phyloP scores from a whole-genome alignment of 495 filamentous ascomycete species.

The Ascodesmis nigricans region DNA sequence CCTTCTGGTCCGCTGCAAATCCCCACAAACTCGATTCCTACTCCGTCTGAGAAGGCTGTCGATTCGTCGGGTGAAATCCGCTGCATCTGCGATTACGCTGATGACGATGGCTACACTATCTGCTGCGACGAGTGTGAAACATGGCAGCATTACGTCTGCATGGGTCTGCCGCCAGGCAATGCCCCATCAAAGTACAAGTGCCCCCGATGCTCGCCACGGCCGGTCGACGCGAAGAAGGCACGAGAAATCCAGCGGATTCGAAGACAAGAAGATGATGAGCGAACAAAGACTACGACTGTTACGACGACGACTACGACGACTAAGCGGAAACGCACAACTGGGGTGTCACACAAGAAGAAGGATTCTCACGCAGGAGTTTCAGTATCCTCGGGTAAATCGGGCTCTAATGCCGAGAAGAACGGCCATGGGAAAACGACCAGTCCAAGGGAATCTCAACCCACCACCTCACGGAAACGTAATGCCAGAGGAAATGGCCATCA shows the following conservation, averaged over 20 bases:
- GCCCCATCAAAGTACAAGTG: conserved; percentile 69
- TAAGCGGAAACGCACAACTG: conserved; percentile 47
- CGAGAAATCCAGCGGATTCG: conserved; percentile 39
- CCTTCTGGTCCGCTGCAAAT: conserved; percentile 20
- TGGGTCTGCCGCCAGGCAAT: conserved; percentile 48
- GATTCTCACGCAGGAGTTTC: too few species aligned
- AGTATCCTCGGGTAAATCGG: too few species aligned
- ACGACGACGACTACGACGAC: conserved; percentile 39
- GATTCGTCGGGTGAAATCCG: conserved; percentile 38
- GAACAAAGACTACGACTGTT: too few species aligned
- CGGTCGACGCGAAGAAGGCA: conserved; percentile 47
- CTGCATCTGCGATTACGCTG: conserved; percentile 78
- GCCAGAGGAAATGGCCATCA: conserved; percentile 5
- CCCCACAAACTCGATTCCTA: conserved; percentile 14
- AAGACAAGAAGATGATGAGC: conserved; percentile 32
- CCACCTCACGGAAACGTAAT: conserved; percentile 15
- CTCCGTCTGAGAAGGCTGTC: conserved; percentile 13
- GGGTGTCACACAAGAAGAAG: conserved; percentile 31
- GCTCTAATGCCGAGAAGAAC: conserved; percentile 21
- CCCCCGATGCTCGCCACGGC: conserved; percentile 58
- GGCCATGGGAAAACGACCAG: conserved; percentile 20
- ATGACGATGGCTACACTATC: conserved; percentile 95
- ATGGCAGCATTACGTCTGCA: conserved; percentile 96
- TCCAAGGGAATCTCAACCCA: conserved; percentile 36
- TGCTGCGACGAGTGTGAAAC: conserved; percentile 88